phyloP scores from a whole-genome alignment of 2,329 filamentous ascomycete species.

The Aspergillus sojae region DNA sequence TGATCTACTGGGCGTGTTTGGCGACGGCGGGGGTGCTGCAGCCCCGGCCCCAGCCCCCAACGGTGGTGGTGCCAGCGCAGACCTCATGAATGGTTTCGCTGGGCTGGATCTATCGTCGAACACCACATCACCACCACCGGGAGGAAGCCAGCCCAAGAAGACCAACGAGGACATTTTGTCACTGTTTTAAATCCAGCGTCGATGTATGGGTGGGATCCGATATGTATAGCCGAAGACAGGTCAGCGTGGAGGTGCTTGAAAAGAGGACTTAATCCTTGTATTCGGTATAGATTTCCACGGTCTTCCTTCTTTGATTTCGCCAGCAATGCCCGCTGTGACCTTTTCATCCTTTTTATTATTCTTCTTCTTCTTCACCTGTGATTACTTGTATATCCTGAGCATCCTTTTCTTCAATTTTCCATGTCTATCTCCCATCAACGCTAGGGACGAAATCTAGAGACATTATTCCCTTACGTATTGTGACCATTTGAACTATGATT shows the following conservation, averaged over 20 bases:
- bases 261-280: constrained; percentile 1
- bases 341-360: background rate
- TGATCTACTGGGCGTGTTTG: constrained; percentile 76
- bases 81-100: constrained; percentile 81
- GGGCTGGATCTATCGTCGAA: constrained; percentile 71
- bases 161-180: constrained; percentile 60
- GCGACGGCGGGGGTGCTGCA: constrained; percentile 48
- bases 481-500: background rate
- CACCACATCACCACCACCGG: constrained; percentile 27
- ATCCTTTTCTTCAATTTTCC: background rate
- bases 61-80: constrained; percentile 40
- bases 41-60: constrained; percentile 33
- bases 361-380: background rate
- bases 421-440: background rate
- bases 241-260: background rate
- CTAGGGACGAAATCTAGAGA: background rate
- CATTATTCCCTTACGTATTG: background rate
- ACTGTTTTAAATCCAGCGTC: constrained; percentile 47
- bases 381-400: constrained; percentile 13
- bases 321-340: no score
- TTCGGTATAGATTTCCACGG: constrained; percentile 8
- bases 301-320: background rate
- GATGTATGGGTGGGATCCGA: background rate
- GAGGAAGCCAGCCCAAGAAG: constrained; percentile 45
- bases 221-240: background rate